Evolutionary conservation across 106 monocot species (phyloP).

Genomic region (Dioscorea dumetorum): DNA sequence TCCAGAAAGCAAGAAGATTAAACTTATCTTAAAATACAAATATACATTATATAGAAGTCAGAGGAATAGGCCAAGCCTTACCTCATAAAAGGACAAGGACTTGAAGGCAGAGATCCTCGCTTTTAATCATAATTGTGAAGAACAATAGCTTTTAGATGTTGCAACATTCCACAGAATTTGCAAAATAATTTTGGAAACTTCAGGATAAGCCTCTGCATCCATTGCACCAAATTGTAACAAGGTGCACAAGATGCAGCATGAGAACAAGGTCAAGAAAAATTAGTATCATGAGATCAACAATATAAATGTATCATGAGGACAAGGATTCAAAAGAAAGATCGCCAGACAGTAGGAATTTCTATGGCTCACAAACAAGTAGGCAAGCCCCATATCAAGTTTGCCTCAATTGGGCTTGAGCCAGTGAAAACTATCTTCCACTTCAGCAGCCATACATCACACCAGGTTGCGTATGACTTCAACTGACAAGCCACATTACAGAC

Average conservation of each 20-base stretch:
- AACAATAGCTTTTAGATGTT: constrained; percentile 21
- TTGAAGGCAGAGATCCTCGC: constrained; percentile 63
- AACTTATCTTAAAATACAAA: not conserved
- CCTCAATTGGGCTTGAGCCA: too few species aligned
- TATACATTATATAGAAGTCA: not conserved
- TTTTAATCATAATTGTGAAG: constrained; percentile 42
- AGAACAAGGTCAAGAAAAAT: too few species aligned
- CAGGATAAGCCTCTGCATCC: constrained; percentile 70
- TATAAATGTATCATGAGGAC: too few species aligned
- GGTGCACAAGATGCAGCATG: constrained; percentile 45
- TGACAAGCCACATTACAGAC: too few species aligned
- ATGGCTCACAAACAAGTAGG: too few species aligned
- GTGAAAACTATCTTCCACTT: too few species aligned
- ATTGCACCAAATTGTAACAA: constrained; percentile 76
- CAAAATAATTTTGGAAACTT: constrained; percentile 40
- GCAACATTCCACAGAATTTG: constrained; percentile 69
- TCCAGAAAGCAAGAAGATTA: not conserved
- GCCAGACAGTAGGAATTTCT: too few species aligned
- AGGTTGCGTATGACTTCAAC: too few species aligned
- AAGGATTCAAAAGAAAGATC: too few species aligned
- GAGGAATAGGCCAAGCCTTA: constrained; percentile 6
- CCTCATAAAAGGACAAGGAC: constrained; percentile 78
- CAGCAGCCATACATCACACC: too few species aligned
- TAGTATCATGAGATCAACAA: too few species aligned
- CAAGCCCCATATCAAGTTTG: too few species aligned